Conservation (phyloP, 2,329 filamentous ascomycete species). For the Colletotrichum scovillei region DNA sequence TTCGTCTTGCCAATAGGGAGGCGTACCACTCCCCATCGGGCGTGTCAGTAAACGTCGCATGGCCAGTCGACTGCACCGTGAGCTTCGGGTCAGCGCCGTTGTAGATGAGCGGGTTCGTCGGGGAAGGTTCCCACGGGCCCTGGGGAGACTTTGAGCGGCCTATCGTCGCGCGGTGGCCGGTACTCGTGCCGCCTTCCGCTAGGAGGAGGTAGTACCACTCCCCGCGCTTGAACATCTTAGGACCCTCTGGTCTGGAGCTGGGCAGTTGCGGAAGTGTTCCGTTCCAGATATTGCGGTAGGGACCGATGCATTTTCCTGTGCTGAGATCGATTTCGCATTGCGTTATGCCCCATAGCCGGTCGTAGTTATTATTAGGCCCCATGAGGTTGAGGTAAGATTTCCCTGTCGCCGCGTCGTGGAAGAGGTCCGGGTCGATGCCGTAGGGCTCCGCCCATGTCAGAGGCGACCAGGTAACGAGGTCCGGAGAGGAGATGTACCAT, state of each 20-base stretch:
- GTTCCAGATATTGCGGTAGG: conserved; percentile 39
- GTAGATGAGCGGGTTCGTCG: conserved; percentile 49
- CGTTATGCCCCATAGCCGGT: conserved; percentile 40
- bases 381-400: conserved; percentile 39
- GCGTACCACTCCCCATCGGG: conserved; percentile 40
- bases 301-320: conserved; percentile 37
- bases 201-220: conserved; percentile 25
- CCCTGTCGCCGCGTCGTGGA: conserved; percentile 32
- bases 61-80: conserved; percentile 38
- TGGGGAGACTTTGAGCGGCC: conserved; percentile 45
- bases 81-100: conserved; percentile 37
- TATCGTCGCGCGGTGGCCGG: conserved; percentile 55
- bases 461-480: conserved; percentile 39
- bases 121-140: conserved; percentile 54
- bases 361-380: conserved; percentile 39
- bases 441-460: conserved; percentile 30
- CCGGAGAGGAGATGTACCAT: conserved; percentile 39
- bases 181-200: conserved; percentile 42
- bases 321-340: conserved; percentile 39
- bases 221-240: conserved; percentile 27
- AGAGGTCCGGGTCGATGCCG: conserved; percentile 32
- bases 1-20: conserved; percentile 38
- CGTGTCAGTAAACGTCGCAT: conserved; percentile 39
- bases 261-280: conserved; percentile 37
- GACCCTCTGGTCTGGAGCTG: conserved; percentile 37